Conservation (phyloP, 1,139 yeast species). For the Casaregolazyma lundiana region DNA sequence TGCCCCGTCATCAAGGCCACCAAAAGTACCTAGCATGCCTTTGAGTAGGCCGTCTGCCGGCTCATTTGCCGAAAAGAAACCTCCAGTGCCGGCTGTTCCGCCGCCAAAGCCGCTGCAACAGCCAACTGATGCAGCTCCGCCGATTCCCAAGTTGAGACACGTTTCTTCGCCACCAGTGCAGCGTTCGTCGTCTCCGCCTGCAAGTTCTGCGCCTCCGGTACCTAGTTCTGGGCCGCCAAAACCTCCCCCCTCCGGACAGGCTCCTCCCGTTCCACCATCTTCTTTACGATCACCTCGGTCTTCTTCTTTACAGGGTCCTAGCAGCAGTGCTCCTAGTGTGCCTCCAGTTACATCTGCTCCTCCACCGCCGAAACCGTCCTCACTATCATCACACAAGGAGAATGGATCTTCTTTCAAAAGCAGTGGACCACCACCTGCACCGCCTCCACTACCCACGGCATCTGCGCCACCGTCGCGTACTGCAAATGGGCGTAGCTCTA, state of each 20-base stretch:
- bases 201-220: constrained; percentile 22
- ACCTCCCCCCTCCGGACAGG: constrained; percentile 12
- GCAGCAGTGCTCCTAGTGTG: constrained; percentile 10
- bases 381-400: constrained; percentile 3
- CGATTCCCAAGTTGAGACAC: constrained; percentile 11
- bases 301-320: constrained; percentile 5
- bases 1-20: constrained; percentile 8
- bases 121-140: constrained; percentile 15
- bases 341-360: constrained; percentile 12
- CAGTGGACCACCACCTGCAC: constrained; percentile 14
- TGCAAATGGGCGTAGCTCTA: neutral
- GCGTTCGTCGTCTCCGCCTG: constrained; percentile 23
- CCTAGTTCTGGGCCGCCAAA: constrained; percentile 18
- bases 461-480: neutral
- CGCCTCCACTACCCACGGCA: constrained; percentile 13
- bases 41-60: constrained; percentile 9
- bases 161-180: constrained; percentile 12
- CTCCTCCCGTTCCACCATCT: constrained; percentile 8
- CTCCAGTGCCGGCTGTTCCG: neutral
- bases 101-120: neutral
- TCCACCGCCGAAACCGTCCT: constrained; percentile 9
- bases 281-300: constrained; percentile 12
- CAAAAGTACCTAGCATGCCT: constrained; percentile 7
- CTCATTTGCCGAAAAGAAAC: neutral
- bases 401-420: neutral